phyloP scores from a whole-genome alignment of 768 basidiomycete genomes.

The Steccherinum ochraceum region DNA sequence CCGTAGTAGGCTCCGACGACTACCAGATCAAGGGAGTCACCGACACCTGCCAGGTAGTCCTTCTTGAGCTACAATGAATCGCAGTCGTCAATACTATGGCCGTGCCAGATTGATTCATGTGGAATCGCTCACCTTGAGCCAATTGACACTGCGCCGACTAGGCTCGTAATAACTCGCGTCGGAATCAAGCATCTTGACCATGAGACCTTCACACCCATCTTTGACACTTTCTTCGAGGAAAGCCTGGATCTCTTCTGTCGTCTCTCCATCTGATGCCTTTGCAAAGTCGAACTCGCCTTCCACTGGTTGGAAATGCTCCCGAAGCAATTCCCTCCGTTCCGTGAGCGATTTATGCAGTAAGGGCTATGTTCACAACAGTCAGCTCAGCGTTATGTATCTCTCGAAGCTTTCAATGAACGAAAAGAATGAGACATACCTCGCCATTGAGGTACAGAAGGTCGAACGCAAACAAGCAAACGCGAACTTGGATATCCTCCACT shows the following conservation, averaged over 20 bases:
- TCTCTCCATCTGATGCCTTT: slow-evolving; percentile 82
- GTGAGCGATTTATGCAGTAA: slow-evolving; percentile 69
- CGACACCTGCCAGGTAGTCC: slow-evolving; percentile 93
- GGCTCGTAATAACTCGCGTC: slow-evolving; percentile 94
- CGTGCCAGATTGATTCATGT: background rate
- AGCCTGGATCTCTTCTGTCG: slow-evolving; percentile 86
- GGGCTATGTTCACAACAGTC: slow-evolving; percentile 61
- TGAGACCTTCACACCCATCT: slow-evolving; percentile 97
- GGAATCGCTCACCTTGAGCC: slow-evolving; percentile 82
- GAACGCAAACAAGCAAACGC: slow-evolving; percentile 94
- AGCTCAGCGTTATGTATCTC: background rate
- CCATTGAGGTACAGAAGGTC: slow-evolving; percentile 96
- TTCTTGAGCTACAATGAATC: slow-evolving; percentile 76
- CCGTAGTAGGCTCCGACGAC: slow-evolving; percentile 98
- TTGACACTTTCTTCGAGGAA: slow-evolving; percentile 97
- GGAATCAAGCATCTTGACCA: slow-evolving; percentile 98
- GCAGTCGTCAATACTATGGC: no score
- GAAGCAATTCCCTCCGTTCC: slow-evolving; percentile 72
- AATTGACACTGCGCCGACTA: slow-evolving; percentile 91
- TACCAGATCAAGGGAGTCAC: slow-evolving; percentile 94
- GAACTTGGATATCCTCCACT: slow-evolving; percentile 95
- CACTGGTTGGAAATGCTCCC: slow-evolving; percentile 74
- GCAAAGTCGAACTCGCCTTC: slow-evolving; percentile 92
- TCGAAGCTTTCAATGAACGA: background rate
- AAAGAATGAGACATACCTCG: slow-evolving; percentile 53